These are phyloP conservation scores for Fraxinus paxiana DNA, from an alignment of 305 asterid species.

Conservation along the genomic window DNA sequence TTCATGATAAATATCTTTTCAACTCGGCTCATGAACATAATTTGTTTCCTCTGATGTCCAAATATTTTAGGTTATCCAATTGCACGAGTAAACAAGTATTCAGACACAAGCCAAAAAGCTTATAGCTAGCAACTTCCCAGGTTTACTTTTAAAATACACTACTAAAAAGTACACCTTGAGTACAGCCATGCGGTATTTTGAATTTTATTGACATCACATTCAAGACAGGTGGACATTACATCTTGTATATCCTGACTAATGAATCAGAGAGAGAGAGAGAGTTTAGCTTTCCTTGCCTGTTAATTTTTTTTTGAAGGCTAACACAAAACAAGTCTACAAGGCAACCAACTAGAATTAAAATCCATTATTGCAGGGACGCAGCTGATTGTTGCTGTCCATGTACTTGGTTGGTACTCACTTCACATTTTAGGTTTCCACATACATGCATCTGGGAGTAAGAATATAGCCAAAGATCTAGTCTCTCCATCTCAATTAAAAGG, in stretches of 20 bases:
- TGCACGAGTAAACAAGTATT: not conserved
- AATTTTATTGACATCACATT: not conserved
- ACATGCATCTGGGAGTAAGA: not conserved
- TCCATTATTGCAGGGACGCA: too few relatives aligned
- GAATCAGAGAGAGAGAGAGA: too few relatives aligned
- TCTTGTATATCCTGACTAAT: too few relatives aligned
- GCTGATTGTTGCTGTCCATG: not conserved
- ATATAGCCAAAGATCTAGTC: not conserved
- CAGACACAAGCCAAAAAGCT: not conserved
- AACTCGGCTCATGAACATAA: not conserved
- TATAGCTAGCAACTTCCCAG: not conserved
- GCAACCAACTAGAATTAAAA: not conserved
- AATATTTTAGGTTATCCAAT: not conserved
- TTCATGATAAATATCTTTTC: not conserved
- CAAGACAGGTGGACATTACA: not conserved
- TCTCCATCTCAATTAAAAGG: not conserved
- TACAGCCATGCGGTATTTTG: not conserved
- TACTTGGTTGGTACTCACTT: not conserved
- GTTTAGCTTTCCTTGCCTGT: too few relatives aligned
- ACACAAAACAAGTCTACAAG: not conserved
- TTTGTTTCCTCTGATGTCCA: not conserved
- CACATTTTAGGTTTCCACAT: not conserved
- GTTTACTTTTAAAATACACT: not conserved
- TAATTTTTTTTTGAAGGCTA: too few relatives aligned
- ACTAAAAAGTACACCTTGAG: not conserved